A percentile compares a stretch with the other conserved stretches of the same genome.
These are phyloP conservation scores for Paramecium sonneborni DNA, from an alignment of 73 alveolate species.

Conservation along the genomic window DNA sequence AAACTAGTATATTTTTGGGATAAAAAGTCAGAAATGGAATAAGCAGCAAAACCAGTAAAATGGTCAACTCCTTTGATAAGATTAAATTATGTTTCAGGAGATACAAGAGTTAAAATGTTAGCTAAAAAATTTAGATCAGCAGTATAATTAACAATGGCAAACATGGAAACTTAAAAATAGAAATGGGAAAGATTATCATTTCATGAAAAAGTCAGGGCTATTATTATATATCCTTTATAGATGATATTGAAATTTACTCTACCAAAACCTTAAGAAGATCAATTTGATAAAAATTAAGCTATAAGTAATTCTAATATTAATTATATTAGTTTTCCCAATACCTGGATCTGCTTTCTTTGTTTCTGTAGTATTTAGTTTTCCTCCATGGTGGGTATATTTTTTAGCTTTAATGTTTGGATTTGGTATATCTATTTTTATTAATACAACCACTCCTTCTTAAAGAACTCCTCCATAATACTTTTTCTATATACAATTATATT, in stretches of 20 bases:
- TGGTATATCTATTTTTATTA: not conserved
- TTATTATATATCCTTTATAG: not conserved
- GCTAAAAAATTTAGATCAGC: not conserved
- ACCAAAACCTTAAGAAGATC: not conserved
- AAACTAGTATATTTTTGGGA: not conserved
- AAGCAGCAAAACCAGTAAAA: not conserved
- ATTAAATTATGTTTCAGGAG: not conserved
- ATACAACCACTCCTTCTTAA: conserved; percentile 2
- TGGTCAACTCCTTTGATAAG: not conserved
- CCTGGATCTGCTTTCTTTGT: not conserved
- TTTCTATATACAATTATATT: not conserved
- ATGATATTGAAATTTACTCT: not conserved
- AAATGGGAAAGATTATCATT: not conserved
- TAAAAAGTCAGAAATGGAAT: not conserved
- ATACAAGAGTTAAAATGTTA: not conserved
- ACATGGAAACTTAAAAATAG: not conserved
- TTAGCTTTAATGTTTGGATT: conserved; percentile 40
- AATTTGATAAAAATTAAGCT: not conserved
- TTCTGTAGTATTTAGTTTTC: conserved; percentile 14
- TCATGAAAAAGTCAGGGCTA: not conserved
- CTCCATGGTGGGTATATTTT: conserved; percentile 51
- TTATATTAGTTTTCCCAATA: conserved; percentile 3
- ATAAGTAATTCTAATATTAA: not conserved
- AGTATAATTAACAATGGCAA: not conserved
- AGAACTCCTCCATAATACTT: conserved; percentile 15